Percentiles rank a stretch among this genome's conserved stretches.
These are phyloP conservation scores for Oryza rufipogon DNA, from an alignment of 176 grass and related monocot genomes.

Conservation along the genomic window DNA sequence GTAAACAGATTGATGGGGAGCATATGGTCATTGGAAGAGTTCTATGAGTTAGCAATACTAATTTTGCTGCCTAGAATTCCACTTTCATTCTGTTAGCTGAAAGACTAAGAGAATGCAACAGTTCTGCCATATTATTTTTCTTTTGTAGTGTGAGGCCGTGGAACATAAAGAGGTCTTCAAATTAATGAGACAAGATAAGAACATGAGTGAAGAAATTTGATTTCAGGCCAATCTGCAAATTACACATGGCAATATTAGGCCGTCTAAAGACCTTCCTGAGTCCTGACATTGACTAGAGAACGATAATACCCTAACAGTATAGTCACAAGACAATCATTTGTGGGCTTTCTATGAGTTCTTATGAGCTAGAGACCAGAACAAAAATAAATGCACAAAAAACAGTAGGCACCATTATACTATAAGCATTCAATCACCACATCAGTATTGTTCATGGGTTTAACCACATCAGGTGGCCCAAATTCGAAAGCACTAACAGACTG, in stretches of 20 bases:
- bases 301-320: not conserved
- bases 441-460: not conserved
- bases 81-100: not conserved
- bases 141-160: not conserved
- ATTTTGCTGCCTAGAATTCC: not conserved
- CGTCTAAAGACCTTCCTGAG: not conserved
- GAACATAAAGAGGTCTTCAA: not conserved
- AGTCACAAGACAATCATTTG: not conserved
- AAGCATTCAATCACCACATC: not conserved
- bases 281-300: not conserved
- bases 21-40: not conserved
- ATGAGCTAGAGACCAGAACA: not conserved
- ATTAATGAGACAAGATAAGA: not conserved
- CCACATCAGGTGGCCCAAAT: not conserved
- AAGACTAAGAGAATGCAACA: not conserved
- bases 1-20: not conserved
- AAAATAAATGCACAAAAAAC: conserved; percentile 8
- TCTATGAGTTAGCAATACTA: not conserved
- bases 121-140: not conserved
- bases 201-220: not conserved
- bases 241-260: not conserved
- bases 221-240: not conserved
- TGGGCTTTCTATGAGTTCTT: conserved; percentile 12
- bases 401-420: not conserved
- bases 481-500: not conserved